These are phyloP conservation scores for Coccomyxa sp. DNA, from an alignment of 139 green algal species.

Conservation along the genomic window DNA sequence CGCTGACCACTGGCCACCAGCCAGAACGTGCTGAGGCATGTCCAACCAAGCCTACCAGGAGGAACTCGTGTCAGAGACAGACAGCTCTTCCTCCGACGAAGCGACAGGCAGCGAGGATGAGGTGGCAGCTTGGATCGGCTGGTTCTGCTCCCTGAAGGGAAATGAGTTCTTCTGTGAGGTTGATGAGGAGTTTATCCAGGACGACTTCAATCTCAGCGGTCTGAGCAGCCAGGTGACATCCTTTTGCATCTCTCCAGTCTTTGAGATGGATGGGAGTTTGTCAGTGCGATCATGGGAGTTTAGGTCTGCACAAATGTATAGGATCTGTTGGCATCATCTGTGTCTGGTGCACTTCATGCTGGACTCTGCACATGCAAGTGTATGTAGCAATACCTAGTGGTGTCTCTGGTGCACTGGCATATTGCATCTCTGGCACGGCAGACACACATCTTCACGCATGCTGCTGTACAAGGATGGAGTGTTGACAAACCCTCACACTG, in stretches of 20 bases:
- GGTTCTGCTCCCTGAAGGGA: conserved; percentile 87
- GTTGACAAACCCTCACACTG: too few species aligned
- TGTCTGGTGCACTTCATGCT: too few species aligned
- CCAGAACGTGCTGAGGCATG: background rate
- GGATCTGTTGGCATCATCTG: too few species aligned
- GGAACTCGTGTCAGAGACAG: conserved; percentile 14
- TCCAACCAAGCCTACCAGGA: background rate
- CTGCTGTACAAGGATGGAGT: too few species aligned
- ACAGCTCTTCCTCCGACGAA: conserved; percentile 18
- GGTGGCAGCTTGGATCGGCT: conserved; percentile 80
- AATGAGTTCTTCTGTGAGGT: conserved; percentile 92
- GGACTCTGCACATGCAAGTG: too few species aligned
- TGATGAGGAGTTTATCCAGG: conserved; percentile 96
- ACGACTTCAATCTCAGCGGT: conserved; percentile 97
- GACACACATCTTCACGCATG: too few species aligned
- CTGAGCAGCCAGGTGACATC: conserved; percentile 64
- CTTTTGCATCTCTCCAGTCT: background rate
- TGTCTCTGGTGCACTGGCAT: too few species aligned
- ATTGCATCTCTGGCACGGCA: too few species aligned
- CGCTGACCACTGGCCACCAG: background rate
- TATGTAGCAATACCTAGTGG: too few species aligned
- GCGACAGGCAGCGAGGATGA: conserved; percentile 27
- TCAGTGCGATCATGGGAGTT: too few species aligned
- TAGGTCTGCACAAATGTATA: too few species aligned
- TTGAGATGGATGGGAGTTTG: too few species aligned